Conservation (phyloP, 179 eudicot species). For the Beta macrorhiza region DNA sequence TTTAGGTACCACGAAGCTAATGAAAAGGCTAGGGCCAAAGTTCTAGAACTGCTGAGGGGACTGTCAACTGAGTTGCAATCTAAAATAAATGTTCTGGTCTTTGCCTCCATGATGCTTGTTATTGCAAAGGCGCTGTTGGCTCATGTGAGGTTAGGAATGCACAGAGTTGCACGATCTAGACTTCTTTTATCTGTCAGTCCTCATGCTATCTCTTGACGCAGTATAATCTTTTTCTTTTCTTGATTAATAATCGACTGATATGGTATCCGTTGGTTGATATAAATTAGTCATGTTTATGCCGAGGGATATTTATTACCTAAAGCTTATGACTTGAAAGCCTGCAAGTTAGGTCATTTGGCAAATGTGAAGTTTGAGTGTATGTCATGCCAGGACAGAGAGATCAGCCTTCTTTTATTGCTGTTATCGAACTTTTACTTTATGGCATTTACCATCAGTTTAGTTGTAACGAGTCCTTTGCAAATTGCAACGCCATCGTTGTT, state of each 20-base stretch:
- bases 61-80: slow-evolving; percentile 77
- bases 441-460: neutral
- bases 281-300: neutral
- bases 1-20: slow-evolving; percentile 89
- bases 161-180: neutral
- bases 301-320: neutral
- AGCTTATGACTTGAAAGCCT: neutral
- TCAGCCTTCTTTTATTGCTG: neutral
- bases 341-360: neutral
- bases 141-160: slow-evolving; percentile 78
- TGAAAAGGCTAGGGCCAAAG: slow-evolving; percentile 69
- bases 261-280: neutral
- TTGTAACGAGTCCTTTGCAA: neutral
- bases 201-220: neutral
- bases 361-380: neutral
- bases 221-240: neutral
- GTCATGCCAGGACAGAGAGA: neutral
- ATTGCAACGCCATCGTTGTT: neutral
- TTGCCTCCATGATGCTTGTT: slow-evolving; percentile 88
- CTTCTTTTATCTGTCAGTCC: slow-evolving; percentile 18
- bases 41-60: slow-evolving; percentile 74
- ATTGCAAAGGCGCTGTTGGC: slow-evolving; percentile 91
- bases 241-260: neutral
- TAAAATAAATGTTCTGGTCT: slow-evolving; percentile 76
- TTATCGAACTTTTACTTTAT: neutral